phyloP scores from a whole-genome alignment of 1,139 yeast genomes.

The Geotrichum restrictum region DNA sequence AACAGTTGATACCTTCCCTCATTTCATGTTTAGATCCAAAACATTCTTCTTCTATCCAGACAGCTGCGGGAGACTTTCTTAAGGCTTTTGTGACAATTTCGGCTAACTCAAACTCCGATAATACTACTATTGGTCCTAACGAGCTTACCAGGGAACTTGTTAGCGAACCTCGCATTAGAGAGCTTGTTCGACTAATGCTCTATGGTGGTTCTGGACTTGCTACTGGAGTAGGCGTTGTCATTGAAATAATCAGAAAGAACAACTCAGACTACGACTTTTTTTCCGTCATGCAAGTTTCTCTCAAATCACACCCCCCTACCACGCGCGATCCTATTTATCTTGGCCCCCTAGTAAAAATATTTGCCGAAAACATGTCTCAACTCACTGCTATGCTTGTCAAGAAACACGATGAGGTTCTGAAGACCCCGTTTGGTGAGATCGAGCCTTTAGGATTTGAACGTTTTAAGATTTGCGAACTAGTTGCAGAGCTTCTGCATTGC shows the following conservation, averaged over 20 bases:
- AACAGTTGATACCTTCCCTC: slow-evolving; percentile 56
- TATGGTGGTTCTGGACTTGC: slow-evolving; percentile 88
- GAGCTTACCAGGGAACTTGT: slow-evolving; percentile 89
- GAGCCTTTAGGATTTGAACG: slow-evolving; percentile 95
- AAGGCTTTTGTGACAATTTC: slow-evolving; percentile 92
- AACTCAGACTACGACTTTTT: slow-evolving; percentile 92
- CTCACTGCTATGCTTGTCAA: slow-evolving; percentile 56
- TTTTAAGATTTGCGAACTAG: slow-evolving; percentile 87
- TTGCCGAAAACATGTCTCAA: slow-evolving; percentile 68
- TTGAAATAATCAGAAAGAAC: slow-evolving; percentile 90
- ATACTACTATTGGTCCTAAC: slow-evolving; percentile 92
- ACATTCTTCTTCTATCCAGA: slow-evolving; percentile 63
- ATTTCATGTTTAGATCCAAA: slow-evolving; percentile 58
- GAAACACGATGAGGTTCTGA: slow-evolving; percentile 41
- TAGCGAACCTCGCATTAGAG: slow-evolving; percentile 60
- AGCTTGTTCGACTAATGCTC: slow-evolving; percentile 76
- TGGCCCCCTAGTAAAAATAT: slow-evolving; percentile 78
- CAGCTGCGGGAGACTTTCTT: slow-evolving; percentile 91
- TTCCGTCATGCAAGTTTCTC: slow-evolving; percentile 79
- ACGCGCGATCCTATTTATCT: slow-evolving; percentile 92
- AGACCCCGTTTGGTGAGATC: slow-evolving; percentile 68
- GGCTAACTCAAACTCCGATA: slow-evolving; percentile 80
- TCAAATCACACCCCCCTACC: slow-evolving; percentile 90
- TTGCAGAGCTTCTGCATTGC: slow-evolving; percentile 93
- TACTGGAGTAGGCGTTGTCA: slow-evolving; percentile 93